phyloP scores from a whole-genome alignment of 2,329 filamentous ascomycete genomes.

The Epichloe sibirici region DNA sequence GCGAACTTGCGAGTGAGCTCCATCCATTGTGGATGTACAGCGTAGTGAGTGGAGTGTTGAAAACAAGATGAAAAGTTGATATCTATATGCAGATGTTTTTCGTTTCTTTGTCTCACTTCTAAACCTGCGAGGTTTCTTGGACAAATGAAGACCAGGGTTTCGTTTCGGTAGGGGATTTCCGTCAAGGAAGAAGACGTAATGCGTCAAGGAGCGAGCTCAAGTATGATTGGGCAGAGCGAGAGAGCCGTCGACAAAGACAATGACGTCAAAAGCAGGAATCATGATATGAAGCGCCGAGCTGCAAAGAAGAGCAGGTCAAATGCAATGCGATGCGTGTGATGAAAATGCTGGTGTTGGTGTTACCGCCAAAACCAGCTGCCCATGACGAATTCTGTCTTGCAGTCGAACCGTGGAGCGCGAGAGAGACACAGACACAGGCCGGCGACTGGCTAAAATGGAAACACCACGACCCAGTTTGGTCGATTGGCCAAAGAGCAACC shows the following conservation, averaged over 20 bases:
- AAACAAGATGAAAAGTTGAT: neutral
- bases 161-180: neutral
- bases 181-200: neutral
- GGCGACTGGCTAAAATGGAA: neutral
- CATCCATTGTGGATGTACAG: slow-evolving; percentile 17
- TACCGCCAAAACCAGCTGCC: neutral
- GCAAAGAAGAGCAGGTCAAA: neutral
- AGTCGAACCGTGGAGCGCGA: neutral
- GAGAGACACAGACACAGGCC: neutral
- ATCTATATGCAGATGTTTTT: neutral
- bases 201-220: neutral
- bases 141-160: neutral
- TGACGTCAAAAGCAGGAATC: neutral
- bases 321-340: neutral
- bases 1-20: slow-evolving; percentile 12
- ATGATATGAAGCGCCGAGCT: neutral
- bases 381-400: neutral
- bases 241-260: neutral
- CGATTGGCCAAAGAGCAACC: neutral
- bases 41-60: neutral
- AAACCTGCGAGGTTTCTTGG: neutral
- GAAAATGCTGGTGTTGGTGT: neutral
- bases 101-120: neutral
- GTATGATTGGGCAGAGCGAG: neutral
- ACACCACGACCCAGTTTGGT: neutral